Percentiles rank a stretch among this genome's conserved stretches.
phyloP scores from a whole-genome alignment of 768 basidiomycete species.

The Mycena pura region DNA sequence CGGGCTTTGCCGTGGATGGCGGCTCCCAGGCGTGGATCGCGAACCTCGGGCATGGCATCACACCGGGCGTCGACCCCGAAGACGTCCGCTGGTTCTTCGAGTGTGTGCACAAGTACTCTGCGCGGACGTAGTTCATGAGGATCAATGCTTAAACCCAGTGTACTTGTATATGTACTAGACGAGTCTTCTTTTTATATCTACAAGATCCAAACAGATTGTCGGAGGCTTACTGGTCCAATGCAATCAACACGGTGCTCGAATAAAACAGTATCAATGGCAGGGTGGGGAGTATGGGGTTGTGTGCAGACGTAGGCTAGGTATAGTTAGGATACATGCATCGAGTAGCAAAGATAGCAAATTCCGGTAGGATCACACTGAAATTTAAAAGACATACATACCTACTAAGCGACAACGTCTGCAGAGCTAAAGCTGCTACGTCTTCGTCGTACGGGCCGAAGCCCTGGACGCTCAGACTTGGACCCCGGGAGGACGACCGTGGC shows the following conservation, averaged over 20 bases:
- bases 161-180: constrained; percentile 11
- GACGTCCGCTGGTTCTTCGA: constrained; percentile 91
- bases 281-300: constrained; percentile 27
- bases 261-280: constrained; percentile 21
- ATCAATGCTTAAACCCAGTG: too few species aligned
- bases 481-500: constrained; percentile 74
- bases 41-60: constrained; percentile 97
- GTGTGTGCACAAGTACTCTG: constrained; percentile 85
- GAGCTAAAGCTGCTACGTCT: constrained; percentile 88
- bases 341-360: constrained; percentile 24
- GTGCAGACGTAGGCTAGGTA: constrained; percentile 14
- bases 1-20: constrained; percentile 69
- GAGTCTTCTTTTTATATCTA: constrained; percentile 8
- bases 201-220: neutral
- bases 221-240: neutral
- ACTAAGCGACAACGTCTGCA: constrained; percentile 80
- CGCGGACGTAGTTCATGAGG: too few species aligned
- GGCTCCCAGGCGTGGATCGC: constrained; percentile 86
- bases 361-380: constrained; percentile 14
- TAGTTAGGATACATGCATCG: constrained; percentile 22
- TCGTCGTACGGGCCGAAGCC: constrained; percentile 73
- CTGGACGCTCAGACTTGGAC: constrained; percentile 76
- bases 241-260: constrained; percentile 10
- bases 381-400: constrained; percentile 13
- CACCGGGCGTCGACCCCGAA: constrained; percentile 93